phyloP scores from a whole-genome alignment of 1,284 basidiomycete genomes.

The Agroathelia rolfsii region DNA sequence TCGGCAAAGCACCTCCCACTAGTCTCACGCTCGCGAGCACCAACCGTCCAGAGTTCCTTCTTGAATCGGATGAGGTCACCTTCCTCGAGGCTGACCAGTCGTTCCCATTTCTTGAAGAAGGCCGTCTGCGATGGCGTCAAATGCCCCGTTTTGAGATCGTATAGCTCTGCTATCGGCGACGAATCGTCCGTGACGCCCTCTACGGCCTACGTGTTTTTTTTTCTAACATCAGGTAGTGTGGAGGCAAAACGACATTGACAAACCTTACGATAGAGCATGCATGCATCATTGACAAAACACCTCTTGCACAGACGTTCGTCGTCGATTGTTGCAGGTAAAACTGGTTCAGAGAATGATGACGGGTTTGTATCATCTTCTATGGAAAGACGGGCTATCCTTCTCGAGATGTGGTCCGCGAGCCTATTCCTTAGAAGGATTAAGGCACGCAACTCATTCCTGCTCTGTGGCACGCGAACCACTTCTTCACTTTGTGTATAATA shows the following conservation, averaged over 20 bases:
- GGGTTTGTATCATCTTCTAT: no score
- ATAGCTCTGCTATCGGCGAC: constrained; percentile 72
- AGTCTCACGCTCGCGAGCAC: constrained; percentile 68
- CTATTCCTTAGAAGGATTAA: constrained; percentile 81
- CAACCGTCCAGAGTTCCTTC: constrained; percentile 92
- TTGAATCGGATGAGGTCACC: constrained; percentile 75
- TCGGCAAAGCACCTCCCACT: constrained; percentile 73
- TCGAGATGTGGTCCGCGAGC: constrained; percentile 70
- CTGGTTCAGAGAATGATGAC: constrained; percentile 37
- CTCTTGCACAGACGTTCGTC: constrained; percentile 67
- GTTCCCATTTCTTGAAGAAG: constrained; percentile 92
- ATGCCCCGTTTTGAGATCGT: constrained; percentile 73
- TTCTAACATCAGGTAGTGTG: no score
- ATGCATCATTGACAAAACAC: constrained; percentile 80
- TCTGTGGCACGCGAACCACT: constrained; percentile 72
- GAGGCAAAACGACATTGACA: constrained; percentile 16
- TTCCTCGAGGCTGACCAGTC: constrained; percentile 82
- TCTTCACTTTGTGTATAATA: constrained; percentile 92
- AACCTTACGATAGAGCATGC: constrained; percentile 91
- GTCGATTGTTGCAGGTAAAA: constrained; percentile 85
- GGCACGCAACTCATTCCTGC: constrained; percentile 76
- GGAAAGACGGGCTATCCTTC: no score
- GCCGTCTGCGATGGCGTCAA: constrained; percentile 56
- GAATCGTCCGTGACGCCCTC: constrained; percentile 49
- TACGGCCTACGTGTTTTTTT: constrained; percentile 53